Evolutionary conservation across 2,329 filamentous ascomycete species (phyloP), one percentile per base, ranked within the genome.

Genomic region (Clonostachys chloroleuca): DNA sequence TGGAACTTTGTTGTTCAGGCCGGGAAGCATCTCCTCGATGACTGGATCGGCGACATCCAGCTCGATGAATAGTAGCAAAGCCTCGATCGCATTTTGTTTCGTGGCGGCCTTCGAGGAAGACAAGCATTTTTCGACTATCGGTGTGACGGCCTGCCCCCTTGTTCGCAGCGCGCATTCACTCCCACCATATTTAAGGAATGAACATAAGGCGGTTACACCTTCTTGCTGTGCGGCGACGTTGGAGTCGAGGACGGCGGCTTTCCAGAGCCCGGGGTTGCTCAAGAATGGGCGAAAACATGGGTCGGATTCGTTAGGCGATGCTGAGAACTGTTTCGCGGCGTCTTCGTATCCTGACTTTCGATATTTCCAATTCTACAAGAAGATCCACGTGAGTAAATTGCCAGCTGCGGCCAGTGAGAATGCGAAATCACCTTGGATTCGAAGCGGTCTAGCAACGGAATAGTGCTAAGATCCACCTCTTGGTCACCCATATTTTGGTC

Each of bases 181-280:
- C 47, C 92, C 91, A 50, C 90, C 90, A 60, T 87, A 96, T 62
- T 97, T 92, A 48, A 99, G 77, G 64, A 97, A 99, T 2, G 90
- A 85, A 68, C 91, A 95, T 59, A 96, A 81, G 36, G 92, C 87
- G 43, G 81, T 84, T 43, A 99, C 81, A 51, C 89, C 94, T 57
- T 99, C 95, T 69, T 95, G 87, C 66, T 99, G 94, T 34, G 95
- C 94, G 16, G 92, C 94, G 49, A 99, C 94, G 59, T 99, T 99
- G 47, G 92, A 94, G 68, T 99, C 94, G 57, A 85, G 84, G 7
- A 94, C 92, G 2, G 92, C 94, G 35, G 84, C 86, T 66, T 97
- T 97, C 92, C 91, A 96, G 51, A 99, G 66, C 52, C 83, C 74
- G 1, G 91, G 77, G 56, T 99, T 94, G 62, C 87, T 83, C 51